These are phyloP conservation scores for Trichosporon faecale DNA, from an alignment of 1,284 basidiomycete species.

Conservation along the genomic window DNA sequence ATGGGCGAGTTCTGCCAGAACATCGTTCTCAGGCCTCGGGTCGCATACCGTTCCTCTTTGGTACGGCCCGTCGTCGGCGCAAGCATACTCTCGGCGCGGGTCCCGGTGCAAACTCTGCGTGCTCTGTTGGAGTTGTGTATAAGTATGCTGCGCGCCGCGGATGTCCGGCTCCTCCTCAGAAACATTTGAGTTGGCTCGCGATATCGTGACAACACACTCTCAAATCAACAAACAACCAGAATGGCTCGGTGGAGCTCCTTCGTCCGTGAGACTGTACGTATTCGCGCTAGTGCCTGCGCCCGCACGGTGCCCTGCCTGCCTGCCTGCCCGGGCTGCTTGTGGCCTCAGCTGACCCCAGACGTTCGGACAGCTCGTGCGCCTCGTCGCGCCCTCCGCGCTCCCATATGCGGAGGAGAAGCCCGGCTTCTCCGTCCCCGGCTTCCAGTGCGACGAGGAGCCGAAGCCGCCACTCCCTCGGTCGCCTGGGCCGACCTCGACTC, in stretches of 20 bases:
- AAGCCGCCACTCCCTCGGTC: background rate
- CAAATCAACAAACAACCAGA: background rate
- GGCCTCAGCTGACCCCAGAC: background rate
- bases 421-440: conserved; percentile 23
- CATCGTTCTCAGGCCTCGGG: background rate
- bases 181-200: too few relatives aligned
- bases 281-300: background rate
- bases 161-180: too few relatives aligned
- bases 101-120: background rate
- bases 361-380: conserved; percentile 2
- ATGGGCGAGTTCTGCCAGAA: background rate
- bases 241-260: conserved; percentile 9
- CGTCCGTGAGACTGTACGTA: conserved; percentile 2
- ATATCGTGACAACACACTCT: background rate
- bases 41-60: background rate
- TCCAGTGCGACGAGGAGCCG: conserved; percentile 9
- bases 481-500: background rate
- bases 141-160: background rate
- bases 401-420: conserved; percentile 28
- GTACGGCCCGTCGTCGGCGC: background rate
- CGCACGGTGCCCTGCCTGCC: background rate
- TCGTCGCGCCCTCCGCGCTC: conserved; percentile 18
- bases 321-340: too few relatives aligned
- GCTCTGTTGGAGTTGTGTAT: background rate
- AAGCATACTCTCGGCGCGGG: background rate